phyloP scores from a whole-genome alignment of 2,329 filamentous ascomycete genomes.

The Plenodomus tracheiphilus region DNA sequence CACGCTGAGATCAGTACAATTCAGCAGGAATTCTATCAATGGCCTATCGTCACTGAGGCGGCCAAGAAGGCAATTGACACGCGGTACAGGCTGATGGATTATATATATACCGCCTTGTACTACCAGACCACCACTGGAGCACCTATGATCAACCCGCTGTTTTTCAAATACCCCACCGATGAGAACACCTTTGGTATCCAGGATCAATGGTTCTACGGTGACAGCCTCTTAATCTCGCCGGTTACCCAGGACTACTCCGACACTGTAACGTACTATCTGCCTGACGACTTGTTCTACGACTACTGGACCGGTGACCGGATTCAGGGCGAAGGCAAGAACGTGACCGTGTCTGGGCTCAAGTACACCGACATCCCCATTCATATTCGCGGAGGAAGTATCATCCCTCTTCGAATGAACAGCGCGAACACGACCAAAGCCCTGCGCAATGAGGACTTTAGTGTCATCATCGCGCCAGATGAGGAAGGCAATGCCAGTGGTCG shows the following conservation, averaged over 20 bases:
- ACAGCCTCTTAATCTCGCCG: slow-evolving; percentile 60
- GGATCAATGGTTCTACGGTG: slow-evolving; percentile 63
- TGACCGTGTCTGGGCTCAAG: slow-evolving; percentile 51
- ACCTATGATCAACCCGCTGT: slow-evolving; percentile 70
- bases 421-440: slow-evolving; percentile 67
- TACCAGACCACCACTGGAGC: slow-evolving; percentile 63
- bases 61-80: slow-evolving; percentile 70
- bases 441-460: slow-evolving; percentile 67
- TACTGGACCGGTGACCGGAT: slow-evolving; percentile 58
- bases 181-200: slow-evolving; percentile 56
- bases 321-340: slow-evolving; percentile 49
- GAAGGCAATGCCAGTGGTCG: slow-evolving; percentile 67
- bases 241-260: slow-evolving; percentile 58
- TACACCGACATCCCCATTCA: slow-evolving; percentile 66
- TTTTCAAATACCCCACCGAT: slow-evolving; percentile 69
- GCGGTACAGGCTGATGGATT: slow-evolving; percentile 77
- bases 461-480: slow-evolving; percentile 67
- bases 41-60: slow-evolving; percentile 64
- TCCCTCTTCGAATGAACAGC: slow-evolving; percentile 61
- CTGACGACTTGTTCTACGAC: slow-evolving; percentile 63
- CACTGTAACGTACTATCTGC: slow-evolving; percentile 59
- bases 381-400: slow-evolving; percentile 66
- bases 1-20: slow-evolving; percentile 62
- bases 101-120: slow-evolving; percentile 74
- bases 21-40: slow-evolving; percentile 75